phyloP scores from a whole-genome alignment of 1,139 yeast species.

The Neolecta irregularis region DNA sequence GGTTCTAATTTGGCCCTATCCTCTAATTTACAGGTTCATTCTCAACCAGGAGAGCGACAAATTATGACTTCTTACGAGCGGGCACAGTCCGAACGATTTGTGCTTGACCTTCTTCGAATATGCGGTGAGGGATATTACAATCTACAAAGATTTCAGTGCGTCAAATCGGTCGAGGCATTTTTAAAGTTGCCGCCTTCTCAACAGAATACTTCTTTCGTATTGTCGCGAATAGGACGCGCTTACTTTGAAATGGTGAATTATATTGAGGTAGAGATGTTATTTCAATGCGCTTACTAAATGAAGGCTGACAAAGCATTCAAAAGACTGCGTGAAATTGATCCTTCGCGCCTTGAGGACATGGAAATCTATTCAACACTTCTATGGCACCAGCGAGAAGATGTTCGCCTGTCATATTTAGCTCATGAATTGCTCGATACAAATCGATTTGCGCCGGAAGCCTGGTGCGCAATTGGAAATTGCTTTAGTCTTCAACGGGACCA shows the following conservation, averaged over 20 bases:
- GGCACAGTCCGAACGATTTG: constrained; percentile 32
- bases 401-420: constrained; percentile 65
- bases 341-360: constrained; percentile 79
- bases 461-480: constrained; percentile 87
- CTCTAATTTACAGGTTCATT: too few species aligned
- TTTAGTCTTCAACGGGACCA: constrained; percentile 74
- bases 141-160: constrained; percentile 57
- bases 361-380: constrained; percentile 76
- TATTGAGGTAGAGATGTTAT: constrained; percentile 30
- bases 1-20: too few species aligned
- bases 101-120: constrained; percentile 39
- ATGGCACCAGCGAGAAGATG: constrained; percentile 83
- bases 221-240: constrained; percentile 60
- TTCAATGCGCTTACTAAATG: neutral
- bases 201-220: constrained; percentile 70
- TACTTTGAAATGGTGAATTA: constrained; percentile 84
- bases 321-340: constrained; percentile 49
- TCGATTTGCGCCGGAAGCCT: constrained; percentile 57
- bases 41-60: constrained; percentile 14
- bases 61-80: constrained; percentile 18
- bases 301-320: constrained; percentile 45
- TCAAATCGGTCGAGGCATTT: constrained; percentile 58
- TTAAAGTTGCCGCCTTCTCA: constrained; percentile 50
- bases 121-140: constrained; percentile 56
- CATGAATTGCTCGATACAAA: constrained; percentile 63